Evolutionary conservation across 495 filamentous ascomycete genomes (phyloP), one percentile per base, ranked within the genome.

Genomic region (Annulohypoxylon moriforme): DNA sequence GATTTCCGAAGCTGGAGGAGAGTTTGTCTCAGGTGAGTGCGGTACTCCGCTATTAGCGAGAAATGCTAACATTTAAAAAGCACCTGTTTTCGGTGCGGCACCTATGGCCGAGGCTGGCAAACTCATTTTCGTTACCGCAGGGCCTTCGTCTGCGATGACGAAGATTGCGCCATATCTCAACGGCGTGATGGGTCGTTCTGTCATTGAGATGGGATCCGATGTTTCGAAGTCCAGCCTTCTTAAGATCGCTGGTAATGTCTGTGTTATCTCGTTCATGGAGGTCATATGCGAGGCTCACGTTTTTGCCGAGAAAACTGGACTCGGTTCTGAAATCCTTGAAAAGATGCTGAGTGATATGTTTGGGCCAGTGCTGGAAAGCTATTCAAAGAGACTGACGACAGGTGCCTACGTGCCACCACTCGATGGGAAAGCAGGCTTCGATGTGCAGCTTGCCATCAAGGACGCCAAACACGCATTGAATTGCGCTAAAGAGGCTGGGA

Each of bases 211-310:
- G 71, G 76, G 80, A 66, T 83, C 80, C 60, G 83, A 88, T 65
- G 75, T 78, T 0, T 79, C 77, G 3, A 79, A 85, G 38, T 81
- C 83, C 33, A 85, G 88, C n/a, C 83, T 81, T 0, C 80, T 94
- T 27, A 94, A 94, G 76, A 76, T 93, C 58, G 85, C 92, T 14
- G 92, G 91, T 29, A 94, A 94, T 71, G 90, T 89, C 4, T 92
- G 93, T 77, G 87, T 94, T 62, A 31, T 63, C n/a, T 47, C 49
- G 22, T 53, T 66, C 25, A 67, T 71, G 85, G 83, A 86, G 74
- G 78, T 83, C 1, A 83, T 87, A 40, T 82, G 82, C 5, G 86
- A 88, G 73, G 82, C 84, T 1, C 85, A 88, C 65, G 84, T 87
- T 22, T 85, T 88, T 66, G 85, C 85, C 18, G 85, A 87, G 71